Conservation (phyloP, 805 yeast genomes). For the Ogataea thermomethanolica region DNA sequence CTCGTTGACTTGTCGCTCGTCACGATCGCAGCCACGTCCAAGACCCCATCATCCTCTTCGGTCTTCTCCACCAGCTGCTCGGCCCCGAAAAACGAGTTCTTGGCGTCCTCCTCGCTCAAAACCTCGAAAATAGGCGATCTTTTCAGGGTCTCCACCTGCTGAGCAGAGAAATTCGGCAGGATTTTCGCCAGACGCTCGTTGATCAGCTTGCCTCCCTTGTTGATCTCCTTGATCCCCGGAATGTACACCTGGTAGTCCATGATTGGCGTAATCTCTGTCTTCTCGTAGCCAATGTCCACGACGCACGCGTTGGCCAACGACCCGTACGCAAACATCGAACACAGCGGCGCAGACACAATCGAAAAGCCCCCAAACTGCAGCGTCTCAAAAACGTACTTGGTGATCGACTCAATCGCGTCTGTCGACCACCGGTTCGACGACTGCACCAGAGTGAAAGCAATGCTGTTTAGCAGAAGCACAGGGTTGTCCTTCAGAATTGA, state of each 20-base stretch:
- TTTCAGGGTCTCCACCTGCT: slow-evolving; percentile 74
- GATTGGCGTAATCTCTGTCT: slow-evolving; percentile 78
- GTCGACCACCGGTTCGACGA: slow-evolving; percentile 71
- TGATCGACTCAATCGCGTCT: slow-evolving; percentile 59
- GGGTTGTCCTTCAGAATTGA: slow-evolving; percentile 41
- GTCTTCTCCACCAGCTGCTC: slow-evolving; percentile 39
- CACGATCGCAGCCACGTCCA: slow-evolving; percentile 88
- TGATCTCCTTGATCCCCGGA: slow-evolving; percentile 39
- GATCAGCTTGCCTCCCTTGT: slow-evolving; percentile 64
- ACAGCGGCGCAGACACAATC: slow-evolving; percentile 62
- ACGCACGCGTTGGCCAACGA: slow-evolving; percentile 61
- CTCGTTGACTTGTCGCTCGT: slow-evolving; percentile 66
- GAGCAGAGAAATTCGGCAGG: slow-evolving; percentile 54
- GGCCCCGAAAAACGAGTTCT: slow-evolving; percentile 57
- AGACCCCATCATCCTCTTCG: slow-evolving; percentile 62
- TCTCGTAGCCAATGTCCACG: slow-evolving; percentile 74
- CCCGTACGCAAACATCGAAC: slow-evolving; percentile 72
- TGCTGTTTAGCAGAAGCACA: slow-evolving; percentile 32
- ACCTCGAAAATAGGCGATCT: slow-evolving; percentile 75
- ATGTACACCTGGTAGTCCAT: slow-evolving; percentile 63
- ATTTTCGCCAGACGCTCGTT: slow-evolving; percentile 47
- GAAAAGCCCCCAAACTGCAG: slow-evolving; percentile 71
- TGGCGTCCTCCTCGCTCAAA: slow-evolving; percentile 61
- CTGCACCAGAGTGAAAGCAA: slow-evolving; percentile 65
- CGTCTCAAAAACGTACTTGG: slow-evolving; percentile 72